Percentiles rank a stretch among this genome's conserved stretches.
phyloP scores from a whole-genome alignment of 2,329 filamentous ascomycete genomes.

The Colletotrichum limetticola region DNA sequence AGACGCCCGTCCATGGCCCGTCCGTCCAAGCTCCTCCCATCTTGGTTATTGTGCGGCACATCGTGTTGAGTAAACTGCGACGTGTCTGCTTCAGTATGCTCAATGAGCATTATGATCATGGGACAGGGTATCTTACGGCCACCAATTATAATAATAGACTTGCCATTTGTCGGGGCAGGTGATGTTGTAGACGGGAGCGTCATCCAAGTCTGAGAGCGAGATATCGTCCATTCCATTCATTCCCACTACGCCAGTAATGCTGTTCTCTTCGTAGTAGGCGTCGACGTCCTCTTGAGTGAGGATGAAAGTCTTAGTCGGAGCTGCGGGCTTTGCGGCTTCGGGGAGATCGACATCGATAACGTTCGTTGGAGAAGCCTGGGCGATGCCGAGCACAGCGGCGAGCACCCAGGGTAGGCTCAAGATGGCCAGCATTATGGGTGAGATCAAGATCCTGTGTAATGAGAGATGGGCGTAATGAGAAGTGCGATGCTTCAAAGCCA shows the following conservation, averaged over 20 bases:
- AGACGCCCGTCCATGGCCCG: background rate
- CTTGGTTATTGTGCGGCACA: background rate
- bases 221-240: background rate
- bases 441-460: background rate
- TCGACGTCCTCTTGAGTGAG: background rate
- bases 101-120: background rate
- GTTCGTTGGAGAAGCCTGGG: background rate
- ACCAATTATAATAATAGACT: conserved; percentile 24
- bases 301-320: background rate
- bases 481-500: background rate
- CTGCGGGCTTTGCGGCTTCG: background rate
- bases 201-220: background rate
- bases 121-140: background rate
- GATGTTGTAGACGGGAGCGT: background rate
- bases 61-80: background rate
- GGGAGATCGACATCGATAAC: background rate
- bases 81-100: background rate
- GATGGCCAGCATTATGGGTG: background rate
- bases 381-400: background rate
- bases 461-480: background rate
- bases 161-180: conserved; percentile 7
- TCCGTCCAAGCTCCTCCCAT: no score
- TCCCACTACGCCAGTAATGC: background rate
- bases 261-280: background rate
- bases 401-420: background rate